Percentiles rank a stretch among this genome's conserved stretches.
phyloP scores from a whole-genome alignment of 345 rosid genomes.

The Acer campestre region DNA sequence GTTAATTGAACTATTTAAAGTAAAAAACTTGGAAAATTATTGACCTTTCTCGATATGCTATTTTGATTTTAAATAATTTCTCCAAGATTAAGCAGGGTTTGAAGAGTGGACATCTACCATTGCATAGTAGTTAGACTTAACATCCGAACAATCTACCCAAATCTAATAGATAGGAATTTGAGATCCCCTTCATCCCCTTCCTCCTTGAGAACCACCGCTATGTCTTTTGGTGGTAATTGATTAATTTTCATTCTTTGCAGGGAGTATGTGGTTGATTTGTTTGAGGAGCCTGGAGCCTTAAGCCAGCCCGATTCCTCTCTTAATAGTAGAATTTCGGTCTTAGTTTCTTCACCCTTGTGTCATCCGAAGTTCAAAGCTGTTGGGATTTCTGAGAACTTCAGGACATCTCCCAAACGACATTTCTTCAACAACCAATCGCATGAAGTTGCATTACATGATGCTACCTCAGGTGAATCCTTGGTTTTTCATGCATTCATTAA shows the following conservation, averaged over 20 bases:
- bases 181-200: too few relatives aligned
- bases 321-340: slow-evolving; percentile 46
- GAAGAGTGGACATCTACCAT: background rate
- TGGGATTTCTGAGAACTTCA: slow-evolving; percentile 37
- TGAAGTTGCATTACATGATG: slow-evolving; percentile 37
- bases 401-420: slow-evolving; percentile 46
- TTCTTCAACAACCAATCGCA: slow-evolving; percentile 38
- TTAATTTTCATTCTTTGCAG: slow-evolving; percentile 33
- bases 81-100: background rate
- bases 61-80: background rate
- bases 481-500: slow-evolving; percentile 2
- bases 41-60: background rate
- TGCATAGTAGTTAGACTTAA: background rate
- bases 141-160: too few relatives aligned
- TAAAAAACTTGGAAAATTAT: slow-evolving; percentile 1
- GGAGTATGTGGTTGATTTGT: slow-evolving; percentile 58
- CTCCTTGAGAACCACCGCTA: background rate
- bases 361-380: slow-evolving; percentile 47
- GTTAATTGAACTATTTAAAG: background rate
- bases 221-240: background rate
- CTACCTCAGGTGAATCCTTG: slow-evolving; percentile 38
- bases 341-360: slow-evolving; percentile 54
- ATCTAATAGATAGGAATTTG: too few relatives aligned
- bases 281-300: slow-evolving; percentile 48
- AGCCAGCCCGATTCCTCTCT: slow-evolving; percentile 53